These are phyloP conservation scores for Adiantum capillusveneris DNA, from an alignment of 75 land plant genomes.

Conservation along the genomic window DNA sequence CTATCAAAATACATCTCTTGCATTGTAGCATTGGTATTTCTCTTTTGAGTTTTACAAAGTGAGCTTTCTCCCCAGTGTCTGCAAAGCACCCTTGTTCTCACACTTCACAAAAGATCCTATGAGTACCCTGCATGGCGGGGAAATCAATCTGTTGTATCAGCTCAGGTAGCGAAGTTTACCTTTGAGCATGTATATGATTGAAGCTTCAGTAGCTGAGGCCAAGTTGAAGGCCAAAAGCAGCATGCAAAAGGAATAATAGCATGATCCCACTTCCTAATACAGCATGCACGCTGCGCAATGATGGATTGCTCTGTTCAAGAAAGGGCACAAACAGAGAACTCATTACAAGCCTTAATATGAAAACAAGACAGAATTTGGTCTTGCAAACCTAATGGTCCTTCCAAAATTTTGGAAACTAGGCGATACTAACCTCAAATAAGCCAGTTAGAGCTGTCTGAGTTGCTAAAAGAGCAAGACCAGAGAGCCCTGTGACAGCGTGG, in stretches of 20 bases:
- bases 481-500: conserved; percentile 72
- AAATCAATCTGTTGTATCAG: no score
- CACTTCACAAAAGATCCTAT: no score
- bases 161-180: no score
- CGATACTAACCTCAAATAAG: conserved; percentile 50
- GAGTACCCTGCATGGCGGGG: no score
- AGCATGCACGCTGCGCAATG: conserved; percentile 63
- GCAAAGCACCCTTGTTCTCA: no score
- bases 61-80: no score
- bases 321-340: neutral
- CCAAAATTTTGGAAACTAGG: neutral
- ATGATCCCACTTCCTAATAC: conserved; percentile 75
- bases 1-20: no score
- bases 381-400: neutral
- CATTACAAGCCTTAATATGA: neutral
- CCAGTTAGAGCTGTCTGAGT: conserved; percentile 60
- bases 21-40: no score
- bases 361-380: neutral
- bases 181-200: no score
- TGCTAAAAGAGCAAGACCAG: conserved; percentile 64
- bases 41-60: no score
- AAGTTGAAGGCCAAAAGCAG: conserved; percentile 64
- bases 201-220: conserved; percentile 55
- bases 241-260: conserved; percentile 70
- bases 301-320: conserved; percentile 52